Evolutionary conservation across 2,329 filamentous ascomycete species (phyloP), one percentile per base, ranked within the genome.

Genomic region (Pestalotiopsis sp.): DNA sequence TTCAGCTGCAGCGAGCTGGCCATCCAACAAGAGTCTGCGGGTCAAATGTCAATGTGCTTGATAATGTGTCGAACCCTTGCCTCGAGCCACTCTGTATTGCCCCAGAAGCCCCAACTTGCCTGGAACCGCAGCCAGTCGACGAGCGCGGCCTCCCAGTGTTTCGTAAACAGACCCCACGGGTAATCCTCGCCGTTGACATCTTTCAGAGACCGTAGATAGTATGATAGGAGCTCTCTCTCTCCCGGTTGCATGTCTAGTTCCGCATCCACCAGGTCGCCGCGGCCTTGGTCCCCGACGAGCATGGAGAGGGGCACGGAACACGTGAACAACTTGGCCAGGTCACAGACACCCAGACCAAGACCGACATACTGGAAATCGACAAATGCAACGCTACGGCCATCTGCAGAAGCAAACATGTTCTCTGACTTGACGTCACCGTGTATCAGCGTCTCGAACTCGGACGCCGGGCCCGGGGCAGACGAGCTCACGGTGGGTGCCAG

Each of bases 291-390:
- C 4, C 71, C 73, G 0, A 80, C 79, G 0, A 92, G 82, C 82
- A 91, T 84, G 2, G 78, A 71, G 6, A 87, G 49, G 0, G 89
- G 88, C 0, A 92, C 83, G 2, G 90, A 91, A 76, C 89, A 91
- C 0, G 90, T 92, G 69, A 91, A 90, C 0, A 92, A 77, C 74
- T 92, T 92, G 2, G 89, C 90, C 0, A 92, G 79, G 75, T 92
- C 91, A 71, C 89, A 90, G 0, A 88, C 89, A 0, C 90, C 90
- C 0, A 92, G 75, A 0, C 90, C 90, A 0, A 91, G 77, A 0
- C 91, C 91, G 0, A 87, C 85, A 72, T 92, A 92, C 72, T 92
- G 90, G 68, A 92, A 92, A 75, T 92, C 91, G 73, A 89, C 92
- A 71, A 92, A 90, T 0, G 88, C 89, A 1, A 90, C 88, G 3